These are phyloP conservation scores for Sporothrix phasma DNA, from an alignment of 2,329 filamentous ascomycete species.

Conservation along the genomic window DNA sequence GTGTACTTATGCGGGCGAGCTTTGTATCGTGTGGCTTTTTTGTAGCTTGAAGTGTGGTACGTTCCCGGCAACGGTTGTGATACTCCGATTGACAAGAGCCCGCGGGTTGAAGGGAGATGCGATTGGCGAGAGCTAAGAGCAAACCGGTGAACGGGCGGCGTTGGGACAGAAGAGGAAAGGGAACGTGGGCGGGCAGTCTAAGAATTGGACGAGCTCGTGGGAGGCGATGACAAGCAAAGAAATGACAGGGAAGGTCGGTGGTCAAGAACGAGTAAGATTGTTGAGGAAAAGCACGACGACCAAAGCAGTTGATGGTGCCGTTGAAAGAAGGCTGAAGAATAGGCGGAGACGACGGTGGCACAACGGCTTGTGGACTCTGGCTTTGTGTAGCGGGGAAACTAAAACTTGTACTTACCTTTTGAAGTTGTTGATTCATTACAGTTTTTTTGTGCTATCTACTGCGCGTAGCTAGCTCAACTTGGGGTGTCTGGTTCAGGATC, in stretches of 20 bases:
- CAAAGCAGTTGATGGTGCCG: not conserved
- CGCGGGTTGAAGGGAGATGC: not conserved
- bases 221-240: not conserved
- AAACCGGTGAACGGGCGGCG: not conserved
- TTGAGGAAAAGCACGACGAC: constrained; percentile 2
- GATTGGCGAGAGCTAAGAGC: not conserved
- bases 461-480: constrained; percentile 10
- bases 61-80: not conserved
- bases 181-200: not conserved
- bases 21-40: not conserved
- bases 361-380: constrained; percentile 11
- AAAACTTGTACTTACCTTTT: constrained; percentile 30
- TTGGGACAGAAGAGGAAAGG: not conserved
- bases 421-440: constrained; percentile 36
- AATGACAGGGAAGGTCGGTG: not conserved
- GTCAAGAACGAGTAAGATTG: not conserved
- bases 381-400: constrained; percentile 15
- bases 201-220: not conserved
- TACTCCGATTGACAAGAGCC: not conserved
- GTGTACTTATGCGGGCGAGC: not conserved
- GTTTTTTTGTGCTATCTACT: constrained; percentile 10
- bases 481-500: not conserved
- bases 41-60: not conserved
- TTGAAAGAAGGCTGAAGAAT: constrained; percentile 5
- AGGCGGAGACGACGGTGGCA: constrained; percentile 12